Base-by-base conservation (phyloP, 2,329 filamentous ascomycete species). In the Scytalidium lignicola region DNA sequence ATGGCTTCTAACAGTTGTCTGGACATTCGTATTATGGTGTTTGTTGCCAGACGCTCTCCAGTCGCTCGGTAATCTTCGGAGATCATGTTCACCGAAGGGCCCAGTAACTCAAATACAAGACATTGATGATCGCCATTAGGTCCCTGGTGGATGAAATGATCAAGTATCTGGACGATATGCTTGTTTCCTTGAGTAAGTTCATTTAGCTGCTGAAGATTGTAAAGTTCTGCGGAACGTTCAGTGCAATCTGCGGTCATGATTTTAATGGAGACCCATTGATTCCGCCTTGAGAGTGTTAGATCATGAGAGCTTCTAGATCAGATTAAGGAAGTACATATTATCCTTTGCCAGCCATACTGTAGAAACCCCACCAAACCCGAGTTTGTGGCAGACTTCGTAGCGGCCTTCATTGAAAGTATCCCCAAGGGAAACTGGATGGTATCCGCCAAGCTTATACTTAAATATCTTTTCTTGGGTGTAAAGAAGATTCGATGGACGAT, bases 341-440 rank as follows among this genome's bases (percentile, higher is more conserved):
- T 70, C 63, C 4, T 58, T 57, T 39, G 67, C 71, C 29, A 74
- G 65, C 73, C 70, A 76, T 42, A 74, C 67, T 7, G 70, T 76
- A 6, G 70, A 70, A 55, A 59, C 73, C 2, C 67, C 65, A 21
- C 73, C 71, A 37, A 64, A 69, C 26, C 72, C 72, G 28, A 75
- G 57, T 57, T 76, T 76, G 48, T 72, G 66, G 45, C 70, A 54
- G 42, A 74, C 59, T 41, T 63, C 61, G 52, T 76, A 76, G 44
- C 67, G 66, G n/a, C 60, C 63, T 48, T 65, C 45, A 18, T 68
- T 51, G 53, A 75, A 71, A 1, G 58, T 47, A 46, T 75, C 69
- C 19, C 69, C 70, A 3, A 76, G 60, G 3, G 55, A 58, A 10
- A 73, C 63, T 6, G 71, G 68, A 57, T 73, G 68, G 50, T 66